Base-by-base conservation (phyloP, 768 basidiomycete species). In the Auricularia auricula-judae region DNA sequence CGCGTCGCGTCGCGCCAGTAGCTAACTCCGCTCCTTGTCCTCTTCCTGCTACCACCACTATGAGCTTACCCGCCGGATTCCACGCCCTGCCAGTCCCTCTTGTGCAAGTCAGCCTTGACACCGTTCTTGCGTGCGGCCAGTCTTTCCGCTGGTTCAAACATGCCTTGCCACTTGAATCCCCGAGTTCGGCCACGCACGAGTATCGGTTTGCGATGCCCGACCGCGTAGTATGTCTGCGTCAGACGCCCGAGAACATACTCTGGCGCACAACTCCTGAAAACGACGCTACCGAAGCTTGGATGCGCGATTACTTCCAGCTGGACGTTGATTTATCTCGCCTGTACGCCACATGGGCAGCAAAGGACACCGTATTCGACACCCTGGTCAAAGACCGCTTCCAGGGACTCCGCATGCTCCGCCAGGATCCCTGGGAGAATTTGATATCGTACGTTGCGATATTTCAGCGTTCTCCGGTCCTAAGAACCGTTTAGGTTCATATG, bases 401-500 rank as follows among this genome's bases (percentile, higher is more conserved):
- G 64, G 97, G 97, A 7, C 90, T 96, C 56, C 76, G 95, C 63
- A 86, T 98, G 65, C 74, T 98, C 47, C 81, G 91, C 70, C 95
- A 98, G 75, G 93, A 96, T 71, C 92, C 93, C 68, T 98, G 93
- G 88, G 96, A 98, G 76, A 95, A 91, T 70, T 82, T 98, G 35
- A 77, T 98, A 54, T 93, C 92, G 94, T 97, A 74, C 70, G 91
- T 84, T 42, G 39, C 39, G 39, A 42, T 42, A 14, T 42, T 42
- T 8, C 39, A 42, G 18, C 29, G 47, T 47, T 56, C 44, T 23
- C 36, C 44, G 18, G 33, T 36, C 66, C 44, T 66, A 12, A 34
- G 34, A 47, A 42, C 29, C 39, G 4, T 63, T 4, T 63, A 96
- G 95, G 8, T 99, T 98, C 77, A 97, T 99, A 68, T 98, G 96